phyloP scores from a whole-genome alignment of 2,329 filamentous ascomycete genomes.

The Aspergillus carbonarius region DNA sequence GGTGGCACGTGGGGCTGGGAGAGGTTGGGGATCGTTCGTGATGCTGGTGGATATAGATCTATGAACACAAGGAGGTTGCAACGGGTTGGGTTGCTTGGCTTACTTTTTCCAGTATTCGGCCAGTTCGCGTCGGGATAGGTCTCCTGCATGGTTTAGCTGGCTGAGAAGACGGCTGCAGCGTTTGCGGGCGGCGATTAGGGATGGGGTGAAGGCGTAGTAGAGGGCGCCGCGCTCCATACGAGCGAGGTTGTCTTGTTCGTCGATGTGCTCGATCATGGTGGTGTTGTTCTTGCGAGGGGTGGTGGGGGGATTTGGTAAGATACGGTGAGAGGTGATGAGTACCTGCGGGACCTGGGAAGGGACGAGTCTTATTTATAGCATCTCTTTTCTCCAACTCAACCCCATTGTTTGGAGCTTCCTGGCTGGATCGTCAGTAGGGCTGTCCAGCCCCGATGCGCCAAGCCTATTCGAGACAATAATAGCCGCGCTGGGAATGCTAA shows the following conservation, averaged over 20 bases:
- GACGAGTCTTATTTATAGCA: no score
- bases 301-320: no score
- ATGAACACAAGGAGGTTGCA: no score
- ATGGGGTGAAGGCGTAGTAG: constrained; percentile 68
- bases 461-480: neutral
- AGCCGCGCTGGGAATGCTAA: neutral
- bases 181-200: constrained; percentile 59
- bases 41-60: neutral
- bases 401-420: neutral
- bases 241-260: constrained; percentile 18
- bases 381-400: no score
- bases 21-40: neutral
- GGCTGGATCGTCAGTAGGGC: no score
- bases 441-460: neutral
- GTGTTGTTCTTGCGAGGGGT: neutral
- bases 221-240: constrained; percentile 63
- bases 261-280: constrained; percentile 11
- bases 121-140: neutral
- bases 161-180: constrained; percentile 59
- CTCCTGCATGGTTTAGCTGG: constrained; percentile 52
- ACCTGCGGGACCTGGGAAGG: no score
- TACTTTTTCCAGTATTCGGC: neutral
- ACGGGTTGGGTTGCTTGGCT: neutral
- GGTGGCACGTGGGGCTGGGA: neutral
- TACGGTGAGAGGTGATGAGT: no score